Evolutionary conservation across 2,329 filamentous ascomycete genomes (phyloP).

Genomic region (Cladosporium sp.): DNA sequence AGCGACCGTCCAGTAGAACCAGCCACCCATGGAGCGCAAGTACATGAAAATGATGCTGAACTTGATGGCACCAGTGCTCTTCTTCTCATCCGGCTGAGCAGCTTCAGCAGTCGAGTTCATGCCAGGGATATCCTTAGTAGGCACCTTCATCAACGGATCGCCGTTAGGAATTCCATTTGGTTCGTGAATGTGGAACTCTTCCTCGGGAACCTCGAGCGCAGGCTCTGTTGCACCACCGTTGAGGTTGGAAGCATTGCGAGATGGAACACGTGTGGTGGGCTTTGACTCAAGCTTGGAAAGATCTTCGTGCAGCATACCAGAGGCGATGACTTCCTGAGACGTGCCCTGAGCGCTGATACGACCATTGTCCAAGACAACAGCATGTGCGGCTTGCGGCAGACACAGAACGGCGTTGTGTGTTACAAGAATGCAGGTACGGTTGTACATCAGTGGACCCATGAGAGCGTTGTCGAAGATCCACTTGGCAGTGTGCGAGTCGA

Average conservation of each 20-base stretch:
- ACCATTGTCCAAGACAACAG: slow-evolving; percentile 85
- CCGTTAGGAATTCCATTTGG: slow-evolving; percentile 34
- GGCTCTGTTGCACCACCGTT: slow-evolving; percentile 65
- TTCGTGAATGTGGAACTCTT: slow-evolving; percentile 40
- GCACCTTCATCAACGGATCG: slow-evolving; percentile 46
- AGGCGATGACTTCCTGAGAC: slow-evolving; percentile 71
- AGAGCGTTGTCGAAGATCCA: slow-evolving; percentile 97
- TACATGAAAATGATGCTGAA: slow-evolving; percentile 83
- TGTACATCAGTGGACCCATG: slow-evolving; percentile 79
- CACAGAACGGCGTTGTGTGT: slow-evolving; percentile 93
- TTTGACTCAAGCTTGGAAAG: slow-evolving; percentile 62
- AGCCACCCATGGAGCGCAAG: slow-evolving; percentile 84
- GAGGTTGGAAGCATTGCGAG: slow-evolving; percentile 66
- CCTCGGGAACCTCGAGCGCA: slow-evolving; percentile 31
- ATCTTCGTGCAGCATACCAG: slow-evolving; percentile 87
- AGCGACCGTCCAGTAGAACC: slow-evolving; percentile 89
- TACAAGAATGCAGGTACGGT: slow-evolving; percentile 88
- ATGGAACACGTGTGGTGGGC: slow-evolving; percentile 65
- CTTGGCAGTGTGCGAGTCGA: slow-evolving; percentile 95
- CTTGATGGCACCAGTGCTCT: slow-evolving; percentile 82
- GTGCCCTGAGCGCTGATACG: slow-evolving; percentile 72
- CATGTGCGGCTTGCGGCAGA: slow-evolving; percentile 72
- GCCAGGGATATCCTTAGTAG: slow-evolving; percentile 35
- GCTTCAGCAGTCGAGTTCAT: slow-evolving; percentile 35
- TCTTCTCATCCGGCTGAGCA: slow-evolving; percentile 65